phyloP scores from a whole-genome alignment of 139 green algal genomes.

The Prasinococcaceae sp. region DNA sequence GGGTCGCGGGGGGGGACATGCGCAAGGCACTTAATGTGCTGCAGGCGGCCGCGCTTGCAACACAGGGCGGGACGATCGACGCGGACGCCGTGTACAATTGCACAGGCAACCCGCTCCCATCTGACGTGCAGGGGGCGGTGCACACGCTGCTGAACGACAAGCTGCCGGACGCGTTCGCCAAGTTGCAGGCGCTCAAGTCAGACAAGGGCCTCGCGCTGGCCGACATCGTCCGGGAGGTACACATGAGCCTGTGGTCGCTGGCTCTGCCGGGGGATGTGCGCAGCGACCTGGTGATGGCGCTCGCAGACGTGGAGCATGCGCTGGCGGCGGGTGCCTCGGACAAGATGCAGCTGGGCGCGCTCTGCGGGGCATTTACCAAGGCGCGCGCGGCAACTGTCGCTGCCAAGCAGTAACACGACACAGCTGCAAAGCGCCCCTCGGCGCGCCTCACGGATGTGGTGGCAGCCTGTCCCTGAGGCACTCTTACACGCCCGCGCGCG shows the following conservation, averaged over 20 bases:
- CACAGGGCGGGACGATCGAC: constrained; percentile 26
- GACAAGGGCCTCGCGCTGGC: constrained; percentile 68
- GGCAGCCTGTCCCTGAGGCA: no score
- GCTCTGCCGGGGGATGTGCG: constrained; percentile 41
- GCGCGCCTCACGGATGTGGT: no score
- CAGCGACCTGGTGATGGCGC: constrained; percentile 51
- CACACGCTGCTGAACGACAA: constrained; percentile 71
- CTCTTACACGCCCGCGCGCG: no score
- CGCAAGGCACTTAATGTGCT: constrained; percentile 89
- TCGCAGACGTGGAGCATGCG: constrained; percentile 53
- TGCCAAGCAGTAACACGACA: constrained; percentile 13
- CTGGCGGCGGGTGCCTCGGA: constrained; percentile 68
- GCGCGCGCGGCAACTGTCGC: constrained; percentile 46
- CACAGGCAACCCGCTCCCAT: constrained; percentile 76
- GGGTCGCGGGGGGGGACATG: constrained; percentile 83
- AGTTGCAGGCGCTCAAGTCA: constrained; percentile 40
- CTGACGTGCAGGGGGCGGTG: constrained; percentile 57
- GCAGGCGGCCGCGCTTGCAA: constrained; percentile 28
- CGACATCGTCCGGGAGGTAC: constrained; percentile 81
- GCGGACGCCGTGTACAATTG: constrained; percentile 70
- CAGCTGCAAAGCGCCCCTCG: not conserved
- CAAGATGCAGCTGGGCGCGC: constrained; percentile 65
- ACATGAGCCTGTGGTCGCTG: constrained; percentile 67
- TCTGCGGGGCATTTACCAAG: constrained; percentile 64
- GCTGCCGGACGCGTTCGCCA: constrained; percentile 30